Evolutionary conservation across 1,284 basidiomycete genomes (phyloP), one percentile per base, ranked within the genome.

Genomic region (Puccinia hordei): DNA sequence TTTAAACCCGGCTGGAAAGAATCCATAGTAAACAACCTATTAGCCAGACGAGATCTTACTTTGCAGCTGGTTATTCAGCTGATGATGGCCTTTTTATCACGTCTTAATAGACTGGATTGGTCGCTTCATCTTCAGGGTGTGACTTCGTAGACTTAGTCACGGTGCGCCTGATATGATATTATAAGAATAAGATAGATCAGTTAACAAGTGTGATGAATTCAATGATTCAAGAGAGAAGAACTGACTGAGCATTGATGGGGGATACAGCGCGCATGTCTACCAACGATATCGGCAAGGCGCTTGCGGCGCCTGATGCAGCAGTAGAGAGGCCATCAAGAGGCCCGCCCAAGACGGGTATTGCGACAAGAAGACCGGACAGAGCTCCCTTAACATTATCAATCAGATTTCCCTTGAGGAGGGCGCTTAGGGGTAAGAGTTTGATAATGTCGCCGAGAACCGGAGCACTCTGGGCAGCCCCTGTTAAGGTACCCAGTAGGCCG

Each of bases 391-490:
- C 8, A 41, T 27, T 66, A 13, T 44, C 38, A 1, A 66, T 38
- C 24, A 41, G 63, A n/a, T 66, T 66, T 9, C 63, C 63, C 41
- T 46, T 66, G 41, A 66, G 63, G 63, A 66, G 12, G 13, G 63
- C 41, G 63, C 63, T 46, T n/a, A 66, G 38, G 8, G 63, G 63
- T 13, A 46, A 35, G 19, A 46, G 41, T 12, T 66, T 66, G 41
- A 66, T 15, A 10, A 66, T 12, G 22, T 66, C 63, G 4, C 41
- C 63, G 9, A 66, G 41, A 6, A 65, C 61, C 0, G 63, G 63
- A 3, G 63, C 63, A 41, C 24, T 66, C 41, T 66, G 63, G 17
- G 41, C 63, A 5, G 41, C 41, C 9, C 41, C 24, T 1, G 63
- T 66, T 2, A 66, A 10, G 8, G 63, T 46, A 1, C 63, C 41